Evolutionary conservation across 495 filamentous ascomycete genomes (phyloP), one percentile per base, ranked within the genome.

Genomic region (Penicillium ucsense): DNA sequence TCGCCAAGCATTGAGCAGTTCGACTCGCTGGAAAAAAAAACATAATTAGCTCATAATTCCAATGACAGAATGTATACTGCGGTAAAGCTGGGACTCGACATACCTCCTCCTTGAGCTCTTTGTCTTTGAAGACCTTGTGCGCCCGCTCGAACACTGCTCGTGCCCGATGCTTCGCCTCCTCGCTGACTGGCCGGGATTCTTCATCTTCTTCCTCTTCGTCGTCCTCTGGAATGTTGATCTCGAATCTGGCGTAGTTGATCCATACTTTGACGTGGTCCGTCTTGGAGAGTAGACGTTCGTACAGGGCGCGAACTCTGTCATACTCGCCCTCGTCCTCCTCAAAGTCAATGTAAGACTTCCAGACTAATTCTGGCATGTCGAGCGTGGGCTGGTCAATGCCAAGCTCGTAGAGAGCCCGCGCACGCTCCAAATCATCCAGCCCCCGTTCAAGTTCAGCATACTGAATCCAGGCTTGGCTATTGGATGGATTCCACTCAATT

Each of bases 191-290:
- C 46, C 75, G 70, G 56, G 86, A 82, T 44, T 85, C 84, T 34
- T 78, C 82, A 4, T 76, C 79, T 4, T 74, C 75, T 4, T 74
- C 75, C 35, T 75, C 75, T 12, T 78, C 80, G 31, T 84, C 87
- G 35, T 80, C 81, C 9, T 85, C 80, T 29, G 80, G 78, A 0
- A 90, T 78, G 55, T 91, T 90, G 72, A 96, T 86, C 66, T 98
- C 92, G 64, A 97, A 97, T 57, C 89, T 86, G 9, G 92, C 94
- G 67, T 91, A 98, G 61, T 82, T 85, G 70, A 89, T 95, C 92
- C 92, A 98, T 44, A 98, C 92, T 76, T 96, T 96, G 72, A 95
- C 88, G 59, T 98, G 94, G 61, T 88, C 85, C 11, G 94, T 94
- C 81, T 91, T 95, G 61, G 87, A 71, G 34, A 98, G 75, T 27